Conservation (phyloP, 2,329 filamentous ascomycete species). For the Chaetomium strumarium region DNA sequence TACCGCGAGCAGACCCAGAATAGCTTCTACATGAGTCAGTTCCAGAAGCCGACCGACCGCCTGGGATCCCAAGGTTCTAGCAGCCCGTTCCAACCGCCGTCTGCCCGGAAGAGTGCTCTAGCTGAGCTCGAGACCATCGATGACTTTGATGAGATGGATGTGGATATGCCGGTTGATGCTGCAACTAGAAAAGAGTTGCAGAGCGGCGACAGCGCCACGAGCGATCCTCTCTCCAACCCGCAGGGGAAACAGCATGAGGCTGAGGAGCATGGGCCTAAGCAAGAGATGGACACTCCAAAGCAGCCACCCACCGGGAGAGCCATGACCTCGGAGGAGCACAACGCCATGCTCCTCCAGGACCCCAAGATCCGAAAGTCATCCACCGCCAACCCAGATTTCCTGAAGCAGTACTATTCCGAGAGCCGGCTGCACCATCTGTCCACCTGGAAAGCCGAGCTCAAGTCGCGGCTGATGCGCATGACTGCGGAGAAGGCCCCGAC, state of each 20-base stretch:
- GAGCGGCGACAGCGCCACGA: background rate
- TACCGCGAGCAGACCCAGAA: constrained; percentile 77
- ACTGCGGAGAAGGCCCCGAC: constrained; percentile 60
- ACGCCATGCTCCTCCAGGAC: constrained; percentile 75
- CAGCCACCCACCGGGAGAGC: constrained; percentile 6
- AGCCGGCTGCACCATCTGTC: constrained; percentile 92
- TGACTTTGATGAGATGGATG: constrained; percentile 35
- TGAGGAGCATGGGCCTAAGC: background rate
- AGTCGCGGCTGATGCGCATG: constrained; percentile 77
- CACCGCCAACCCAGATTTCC: constrained; percentile 85
- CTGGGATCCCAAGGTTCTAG: constrained; percentile 25
- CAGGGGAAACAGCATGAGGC: background rate
- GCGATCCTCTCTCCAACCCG: background rate
- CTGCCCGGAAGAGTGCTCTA: constrained; percentile 14
- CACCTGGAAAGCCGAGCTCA: constrained; percentile 93
- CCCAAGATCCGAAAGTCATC: constrained; percentile 83
- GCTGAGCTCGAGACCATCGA: constrained; percentile 32
- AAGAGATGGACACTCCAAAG: background rate
- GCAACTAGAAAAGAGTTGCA: background rate
- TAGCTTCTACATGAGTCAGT: constrained; percentile 76
- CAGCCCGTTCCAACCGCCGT: constrained; percentile 21
- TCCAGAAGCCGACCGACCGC: constrained; percentile 39
- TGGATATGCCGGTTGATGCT: constrained; percentile 27
- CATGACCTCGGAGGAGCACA: constrained; percentile 88
- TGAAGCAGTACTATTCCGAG: constrained; percentile 92